Base-by-base conservation (phyloP, 1,139 yeast species). In the Diutina pseudorugosa region DNA sequence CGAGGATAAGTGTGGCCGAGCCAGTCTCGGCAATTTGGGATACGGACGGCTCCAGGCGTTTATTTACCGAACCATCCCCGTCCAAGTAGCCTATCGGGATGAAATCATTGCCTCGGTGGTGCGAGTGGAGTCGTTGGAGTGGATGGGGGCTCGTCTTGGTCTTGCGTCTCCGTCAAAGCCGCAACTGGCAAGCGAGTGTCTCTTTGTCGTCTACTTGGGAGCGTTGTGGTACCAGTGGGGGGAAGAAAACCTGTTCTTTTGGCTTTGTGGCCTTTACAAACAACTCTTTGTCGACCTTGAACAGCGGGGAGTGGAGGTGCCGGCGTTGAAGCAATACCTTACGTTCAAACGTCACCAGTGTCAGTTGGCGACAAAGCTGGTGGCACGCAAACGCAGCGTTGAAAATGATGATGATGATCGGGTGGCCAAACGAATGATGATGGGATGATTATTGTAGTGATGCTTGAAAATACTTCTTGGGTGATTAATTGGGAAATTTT, bases 141-240 rank as follows among this genome's bases (percentile, higher is more conserved):
- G 25, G 30, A 43, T 43, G 14, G 47, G 33, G 2, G 19, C 18
- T 14, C n/a, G 19, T 2, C 33, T 43, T 23, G 47, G 47, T 3
- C 30, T 43, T 7, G 7, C 7, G 9, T 21, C 20, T 6, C n/a
- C n/a, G 14, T 4, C 20, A 11, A n/a, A 1, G 3, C 45, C 45
- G 4, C n/a, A 18, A 11, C 2, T 20, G 12, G n/a, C n/a, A 6
- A 16, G 12, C 18, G 47, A 43, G 14, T 43, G 33, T 23, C 25
- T 43, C 4, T 43, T 43, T 43, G 18, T 23, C 18, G 18, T 21
- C 4, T 43, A 21, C 21, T 21, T 43, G 12, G 47, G 47, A 6
- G 47, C 47, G 5, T 27, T 43, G 4, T 43, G 47, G 47, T 43
- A 43, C 47, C 47, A 43, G 30, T 43, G 47, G 47, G 49, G 49